Conservation (phyloP, 2,329 filamentous ascomycete genomes). For the Claviceps citrina region DNA sequence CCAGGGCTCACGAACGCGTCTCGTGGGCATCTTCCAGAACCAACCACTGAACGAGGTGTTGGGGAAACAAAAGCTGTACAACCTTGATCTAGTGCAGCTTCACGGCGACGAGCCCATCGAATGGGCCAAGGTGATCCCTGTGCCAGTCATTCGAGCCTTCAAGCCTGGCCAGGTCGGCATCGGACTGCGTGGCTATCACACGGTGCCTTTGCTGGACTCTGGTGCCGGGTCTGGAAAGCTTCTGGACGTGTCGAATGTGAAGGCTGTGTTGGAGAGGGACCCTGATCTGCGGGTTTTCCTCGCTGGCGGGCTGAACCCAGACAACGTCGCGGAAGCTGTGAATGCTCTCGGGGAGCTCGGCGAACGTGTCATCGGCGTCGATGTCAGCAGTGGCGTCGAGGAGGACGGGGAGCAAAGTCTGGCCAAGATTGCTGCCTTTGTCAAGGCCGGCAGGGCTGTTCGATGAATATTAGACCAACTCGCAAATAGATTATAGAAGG, state of each 20-base stretch:
- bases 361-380: conserved; percentile 60
- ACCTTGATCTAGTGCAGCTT: conserved; percentile 78
- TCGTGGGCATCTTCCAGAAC: conserved; percentile 90
- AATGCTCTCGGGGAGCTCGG: conserved; percentile 43
- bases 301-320: conserved; percentile 69
- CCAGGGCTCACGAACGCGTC: conserved; percentile 46
- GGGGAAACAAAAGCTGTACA: conserved; percentile 57
- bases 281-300: conserved; percentile 59
- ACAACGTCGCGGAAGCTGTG: conserved; percentile 59
- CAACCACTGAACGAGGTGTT: conserved; percentile 75
- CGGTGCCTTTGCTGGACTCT: conserved; percentile 71
- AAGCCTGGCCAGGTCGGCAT: conserved; percentile 60
- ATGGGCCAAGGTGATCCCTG: conserved; percentile 78
- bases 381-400: conserved; percentile 91
- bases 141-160: conserved; percentile 81
- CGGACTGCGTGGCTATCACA: conserved; percentile 63
- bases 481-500: too few relatives aligned
- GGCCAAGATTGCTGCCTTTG: conserved; percentile 66
- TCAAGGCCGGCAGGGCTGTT: conserved; percentile 54
- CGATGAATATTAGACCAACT: conserved; percentile 20
- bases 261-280: conserved; percentile 49
- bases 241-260: conserved; percentile 57
- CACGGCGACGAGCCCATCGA: conserved; percentile 87
- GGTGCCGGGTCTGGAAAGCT: conserved; percentile 70
- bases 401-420: conserved; percentile 65